phyloP scores from a whole-genome alignment of 495 filamentous ascomycete genomes.

The Aspergillus bertholletiae region DNA sequence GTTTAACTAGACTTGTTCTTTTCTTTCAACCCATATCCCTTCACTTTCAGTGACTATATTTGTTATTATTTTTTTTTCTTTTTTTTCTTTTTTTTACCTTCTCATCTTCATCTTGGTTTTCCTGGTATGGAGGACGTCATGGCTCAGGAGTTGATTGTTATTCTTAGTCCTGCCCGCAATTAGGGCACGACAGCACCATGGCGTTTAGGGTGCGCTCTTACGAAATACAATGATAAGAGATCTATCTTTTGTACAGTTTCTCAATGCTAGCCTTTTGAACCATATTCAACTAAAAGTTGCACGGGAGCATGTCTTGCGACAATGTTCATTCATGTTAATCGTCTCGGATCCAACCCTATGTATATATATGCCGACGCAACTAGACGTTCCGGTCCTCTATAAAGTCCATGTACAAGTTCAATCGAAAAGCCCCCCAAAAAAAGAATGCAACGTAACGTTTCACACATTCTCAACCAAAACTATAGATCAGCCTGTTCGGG shows the following conservation, averaged over 20 bases:
- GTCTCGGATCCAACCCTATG: not conserved
- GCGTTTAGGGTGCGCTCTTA: slow-evolving; percentile 18
- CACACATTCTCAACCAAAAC: not conserved
- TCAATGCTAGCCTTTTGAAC: not conserved
- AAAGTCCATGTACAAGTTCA: not conserved
- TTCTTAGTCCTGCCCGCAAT: slow-evolving; percentile 9
- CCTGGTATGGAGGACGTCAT: slow-evolving; percentile 10
- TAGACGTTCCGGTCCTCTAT: not conserved
- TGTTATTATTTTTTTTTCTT: slow-evolving; percentile 1
- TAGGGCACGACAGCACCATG: slow-evolving; percentile 16
- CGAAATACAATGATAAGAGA: slow-evolving; percentile 3
- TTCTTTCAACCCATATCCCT: slow-evolving; percentile 1
- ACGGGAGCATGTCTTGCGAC: not conserved
- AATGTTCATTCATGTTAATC: not conserved
- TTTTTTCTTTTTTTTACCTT: slow-evolving; percentile 4
- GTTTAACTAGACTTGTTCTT: slow-evolving; percentile 14
- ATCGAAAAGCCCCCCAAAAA: not conserved
- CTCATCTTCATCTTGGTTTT: slow-evolving; percentile 1
- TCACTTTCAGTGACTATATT: slow-evolving; percentile 1
- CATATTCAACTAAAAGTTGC: not conserved
- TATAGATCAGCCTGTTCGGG: slow-evolving; percentile 54
- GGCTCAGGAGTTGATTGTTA: slow-evolving; percentile 16
- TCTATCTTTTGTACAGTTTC: not conserved
- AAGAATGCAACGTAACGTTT: not conserved
- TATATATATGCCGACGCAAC: not conserved